Percentiles rank a stretch among this genome's conserved stretches.
Conservation (phyloP, 2,329 filamentous ascomycete genomes). For the Verticillium albo-atrum region DNA sequence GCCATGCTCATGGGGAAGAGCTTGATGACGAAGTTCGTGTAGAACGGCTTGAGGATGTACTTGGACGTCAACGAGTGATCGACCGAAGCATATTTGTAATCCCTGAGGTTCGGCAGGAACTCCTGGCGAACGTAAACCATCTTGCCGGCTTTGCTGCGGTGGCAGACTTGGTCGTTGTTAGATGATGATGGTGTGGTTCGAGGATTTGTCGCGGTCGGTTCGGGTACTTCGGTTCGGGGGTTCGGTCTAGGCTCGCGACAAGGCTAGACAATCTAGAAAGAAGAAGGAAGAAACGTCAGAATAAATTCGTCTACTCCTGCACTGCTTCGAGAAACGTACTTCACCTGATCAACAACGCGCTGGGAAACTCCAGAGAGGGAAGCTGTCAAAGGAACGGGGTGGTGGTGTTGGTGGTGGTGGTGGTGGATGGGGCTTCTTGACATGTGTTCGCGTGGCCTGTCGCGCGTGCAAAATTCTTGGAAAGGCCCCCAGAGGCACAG, state of each 20-base stretch:
- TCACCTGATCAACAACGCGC: neutral
- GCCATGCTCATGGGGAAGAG: constrained; percentile 96
- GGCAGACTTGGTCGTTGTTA: neutral
- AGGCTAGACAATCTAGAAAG: too few relatives aligned
- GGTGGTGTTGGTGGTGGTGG: neutral
- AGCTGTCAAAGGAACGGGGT: neutral
- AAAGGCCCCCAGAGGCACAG: neutral
- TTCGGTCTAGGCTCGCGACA: neutral
- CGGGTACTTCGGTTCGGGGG: neutral
- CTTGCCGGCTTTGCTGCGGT: constrained; percentile 17
- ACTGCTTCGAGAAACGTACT: too few relatives aligned
- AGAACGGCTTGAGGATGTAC: constrained; percentile 97
- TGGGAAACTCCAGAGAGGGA: neutral
- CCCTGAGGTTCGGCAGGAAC: constrained; percentile 78
- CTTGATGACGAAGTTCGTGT: constrained; percentile 89
- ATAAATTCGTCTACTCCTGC: too few relatives aligned
- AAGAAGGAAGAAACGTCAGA: too few relatives aligned
- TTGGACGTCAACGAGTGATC: constrained; percentile 87
- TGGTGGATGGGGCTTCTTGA: neutral
- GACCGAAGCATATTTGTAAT: constrained; percentile 93
- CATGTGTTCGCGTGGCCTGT: neutral
- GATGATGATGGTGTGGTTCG: neutral
- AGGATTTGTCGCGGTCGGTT: neutral
- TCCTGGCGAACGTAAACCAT: constrained; percentile 98
- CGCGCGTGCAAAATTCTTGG: neutral